Evolutionary conservation across 2,329 filamentous ascomycete species (phyloP), one percentile per base, ranked within the genome.

Genomic region (Phyllosticta capitalensis): DNA sequence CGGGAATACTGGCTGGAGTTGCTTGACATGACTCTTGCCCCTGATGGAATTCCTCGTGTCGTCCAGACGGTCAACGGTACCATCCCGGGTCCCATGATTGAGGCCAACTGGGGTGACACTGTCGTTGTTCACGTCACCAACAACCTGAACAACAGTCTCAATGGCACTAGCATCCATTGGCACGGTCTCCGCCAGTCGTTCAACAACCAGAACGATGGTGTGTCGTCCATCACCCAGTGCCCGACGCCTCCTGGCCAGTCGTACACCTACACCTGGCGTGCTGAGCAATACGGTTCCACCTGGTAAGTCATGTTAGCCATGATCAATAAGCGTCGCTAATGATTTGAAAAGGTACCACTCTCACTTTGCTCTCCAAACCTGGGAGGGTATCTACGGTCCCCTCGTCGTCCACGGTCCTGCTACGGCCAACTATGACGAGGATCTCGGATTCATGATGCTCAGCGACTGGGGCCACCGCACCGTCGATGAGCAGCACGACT

Each of bases 121-220:
- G 73, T 85, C 5, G 66, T 71, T 14, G 64, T 55, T 24, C 58
- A 68, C 4, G 78, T 87, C 6, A 79, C 73, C 26, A 87, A 85
- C 67, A 65, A 74, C 55, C 56, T 78, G 70, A 71, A 71, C 5
- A 67, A 76, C 62, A 59, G 38, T 19, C 28, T 51, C 3, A 86
- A 87, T 63, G 83, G 83, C 45, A 86, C 83, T 9, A 77, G 77
- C 10, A 80, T 86, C 17, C 84, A 87, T 66, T 87, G 78, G 71
- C 84, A 87, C 65, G 85, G 80, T 0, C 61, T 87, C 33, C 78
- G 81, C 7, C 82, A 87, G 66, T 74, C 78, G 61, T 73, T 77
- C 65, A 81, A 76, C 52, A 81, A 79, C 63, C 72, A 78, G 52
- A 74, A 80, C 61, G 84, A 87, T 64, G 84, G 84, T 49, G 81